Base-by-base conservation (phyloP, 345 rosid genomes). In the Melaleuca alternifolia region DNA sequence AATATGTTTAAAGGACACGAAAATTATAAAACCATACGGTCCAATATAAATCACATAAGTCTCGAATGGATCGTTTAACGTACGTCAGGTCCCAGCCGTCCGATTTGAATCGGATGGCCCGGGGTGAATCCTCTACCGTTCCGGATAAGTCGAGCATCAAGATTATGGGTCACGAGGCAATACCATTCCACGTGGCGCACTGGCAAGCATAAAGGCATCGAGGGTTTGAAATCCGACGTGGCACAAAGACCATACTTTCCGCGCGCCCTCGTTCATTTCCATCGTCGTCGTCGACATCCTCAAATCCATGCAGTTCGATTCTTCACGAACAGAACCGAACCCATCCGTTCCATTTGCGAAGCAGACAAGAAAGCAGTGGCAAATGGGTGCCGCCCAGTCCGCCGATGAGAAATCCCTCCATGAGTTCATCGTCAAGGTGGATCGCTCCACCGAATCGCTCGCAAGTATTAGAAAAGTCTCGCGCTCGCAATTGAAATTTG, bases 381-480 rank as follows among this genome's bases (percentile, higher is more conserved):
- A 71, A 54, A 88, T 88, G 90, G 88, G 88, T 28, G 86, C 84
- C 7, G 53, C 81, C 85, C 89, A 89, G 79, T 95, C 99, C 41
- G 92, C 94, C 7, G 93, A 92, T 3, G 89, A 93, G 89, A 93
- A 91, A 90, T 94, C 97, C 14, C 90, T 96, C 91, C 94, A 94
- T 84, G 91, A 94, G 56, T 95, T 96, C 93, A 87, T 92, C 23
- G 96, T 94, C 85, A 94, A 95, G 99, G 97, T 93, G n/a, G 57
- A 37, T 30, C 50, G 0, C 48, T 33, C 3, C 85, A 37, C 26
- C 26, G 26, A 84, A 53, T n/a, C 18, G 26, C 50, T 48, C 41
- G 30, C 53, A 44, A 10, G 37, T 21, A 5, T 6, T 13, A 24
- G 50, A 44, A 46, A 53, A 1, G n/a, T 83, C 46, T 30, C 61